Evolutionary conservation across 768 basidiomycete genomes (phyloP).

Genomic region (Nidularia sp.): DNA sequence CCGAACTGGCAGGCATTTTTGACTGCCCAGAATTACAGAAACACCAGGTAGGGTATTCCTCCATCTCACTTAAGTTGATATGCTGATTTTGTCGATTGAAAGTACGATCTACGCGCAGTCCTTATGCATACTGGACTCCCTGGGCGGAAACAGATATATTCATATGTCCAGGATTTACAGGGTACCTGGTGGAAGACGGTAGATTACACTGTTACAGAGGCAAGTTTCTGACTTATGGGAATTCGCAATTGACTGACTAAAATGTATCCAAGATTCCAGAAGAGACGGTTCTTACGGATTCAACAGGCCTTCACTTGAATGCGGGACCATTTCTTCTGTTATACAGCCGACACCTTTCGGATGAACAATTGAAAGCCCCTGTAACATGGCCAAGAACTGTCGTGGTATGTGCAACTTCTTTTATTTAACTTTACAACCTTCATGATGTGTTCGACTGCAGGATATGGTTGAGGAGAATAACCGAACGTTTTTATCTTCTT

Average conservation of each 20-base stretch:
- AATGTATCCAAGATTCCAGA: slow-evolving; percentile 54
- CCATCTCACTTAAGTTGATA: neutral
- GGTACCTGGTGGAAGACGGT: slow-evolving; percentile 80
- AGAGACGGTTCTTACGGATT: slow-evolving; percentile 63
- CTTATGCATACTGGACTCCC: slow-evolving; percentile 75
- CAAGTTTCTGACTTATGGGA: slow-evolving; percentile 10
- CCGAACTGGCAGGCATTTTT: slow-evolving; percentile 41
- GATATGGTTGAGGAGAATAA: too few relatives aligned
- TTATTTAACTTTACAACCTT: too few relatives aligned
- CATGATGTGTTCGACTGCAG: too few relatives aligned
- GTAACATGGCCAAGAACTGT: slow-evolving; percentile 32
- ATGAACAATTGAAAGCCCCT: slow-evolving; percentile 28
- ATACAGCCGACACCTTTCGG: slow-evolving; percentile 46
- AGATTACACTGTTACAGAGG: slow-evolving; percentile 67
- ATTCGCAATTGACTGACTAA: too few relatives aligned
- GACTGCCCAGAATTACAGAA: slow-evolving; percentile 64
- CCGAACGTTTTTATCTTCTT: too few relatives aligned
- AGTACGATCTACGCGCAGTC: slow-evolving; percentile 83
- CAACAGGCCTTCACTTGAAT: slow-evolving; percentile 66
- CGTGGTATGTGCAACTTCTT: slow-evolving; percentile 19
- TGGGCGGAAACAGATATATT: slow-evolving; percentile 74
- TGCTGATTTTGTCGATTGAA: neutral
- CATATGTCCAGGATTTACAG: slow-evolving; percentile 62
- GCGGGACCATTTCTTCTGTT: slow-evolving; percentile 80
- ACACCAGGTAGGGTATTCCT: slow-evolving; percentile 39